These are phyloP conservation scores for Acaromyces ingoldii DNA, from an alignment of 1,284 basidiomycete species.

Conservation along the genomic window DNA sequence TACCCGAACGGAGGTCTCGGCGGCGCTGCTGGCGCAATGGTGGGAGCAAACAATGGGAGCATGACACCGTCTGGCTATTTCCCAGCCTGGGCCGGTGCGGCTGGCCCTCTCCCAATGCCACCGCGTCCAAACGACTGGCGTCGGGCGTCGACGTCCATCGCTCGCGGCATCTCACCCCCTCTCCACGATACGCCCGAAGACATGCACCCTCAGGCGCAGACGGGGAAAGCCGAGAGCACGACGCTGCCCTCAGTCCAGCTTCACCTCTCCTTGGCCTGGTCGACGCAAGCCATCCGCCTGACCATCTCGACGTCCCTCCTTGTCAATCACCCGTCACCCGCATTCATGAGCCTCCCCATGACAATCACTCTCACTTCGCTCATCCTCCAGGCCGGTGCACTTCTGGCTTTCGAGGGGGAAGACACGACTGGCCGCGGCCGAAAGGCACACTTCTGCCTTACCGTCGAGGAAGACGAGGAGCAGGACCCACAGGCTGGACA, in stretches of 20 bases:
- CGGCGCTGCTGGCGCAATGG: too few species aligned
- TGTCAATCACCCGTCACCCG: conserved; percentile 89
- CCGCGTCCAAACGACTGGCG: too few species aligned
- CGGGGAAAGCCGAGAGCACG: too few species aligned
- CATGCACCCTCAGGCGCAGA: conserved; percentile 10
- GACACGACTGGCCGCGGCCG: conserved; percentile 51
- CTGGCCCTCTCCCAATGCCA: too few species aligned
- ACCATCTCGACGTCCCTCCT: conserved; percentile 85
- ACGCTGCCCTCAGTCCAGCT: conserved; percentile 35
- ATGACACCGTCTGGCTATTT: too few species aligned
- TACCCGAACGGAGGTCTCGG: too few species aligned
- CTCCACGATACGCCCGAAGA: neutral
- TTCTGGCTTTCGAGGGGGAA: conserved; percentile 83
- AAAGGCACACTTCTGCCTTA: conserved; percentile 75
- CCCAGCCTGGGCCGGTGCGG: too few species aligned
- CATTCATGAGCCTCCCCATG: conserved; percentile 94
- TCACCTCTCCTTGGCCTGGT: conserved; percentile 40
- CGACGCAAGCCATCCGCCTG: conserved; percentile 46
- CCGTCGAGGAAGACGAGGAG: conserved; percentile 73
- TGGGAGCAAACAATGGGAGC: too few species aligned
- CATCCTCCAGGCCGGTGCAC: conserved; percentile 77
- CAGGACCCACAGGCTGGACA: conserved; percentile 54
- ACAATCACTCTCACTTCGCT: conserved; percentile 83
- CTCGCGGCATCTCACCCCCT: neutral
- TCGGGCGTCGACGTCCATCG: too few species aligned